phyloP scores from a whole-genome alignment of 768 basidiomycete genomes.

The Mycena amicta region DNA sequence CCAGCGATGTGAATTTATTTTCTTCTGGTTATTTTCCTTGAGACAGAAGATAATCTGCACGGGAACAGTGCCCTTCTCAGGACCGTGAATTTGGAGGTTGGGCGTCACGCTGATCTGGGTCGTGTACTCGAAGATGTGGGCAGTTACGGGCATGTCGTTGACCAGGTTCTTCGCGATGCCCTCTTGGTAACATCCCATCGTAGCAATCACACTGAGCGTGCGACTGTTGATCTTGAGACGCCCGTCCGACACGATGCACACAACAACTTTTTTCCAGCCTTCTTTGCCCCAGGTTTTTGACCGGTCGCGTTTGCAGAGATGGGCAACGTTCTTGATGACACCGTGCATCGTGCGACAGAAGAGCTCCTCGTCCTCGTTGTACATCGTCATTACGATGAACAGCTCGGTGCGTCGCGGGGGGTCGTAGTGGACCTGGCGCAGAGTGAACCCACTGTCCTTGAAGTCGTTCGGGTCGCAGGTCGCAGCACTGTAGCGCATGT shows the following conservation, averaged over 20 bases:
- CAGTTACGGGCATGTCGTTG: slow-evolving; percentile 79
- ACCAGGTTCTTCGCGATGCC: slow-evolving; percentile 88
- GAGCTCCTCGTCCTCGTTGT: slow-evolving; percentile 70
- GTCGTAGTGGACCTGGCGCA: slow-evolving; percentile 90
- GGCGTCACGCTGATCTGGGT: slow-evolving; percentile 85
- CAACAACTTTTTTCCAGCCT: slow-evolving; percentile 98
- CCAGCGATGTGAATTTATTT: slow-evolving; percentile 97
- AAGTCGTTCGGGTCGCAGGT: slow-evolving; percentile 98
- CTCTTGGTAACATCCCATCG: slow-evolving; percentile 95
- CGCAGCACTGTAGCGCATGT: slow-evolving; percentile 95
- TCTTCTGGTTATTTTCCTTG: slow-evolving; percentile 95
- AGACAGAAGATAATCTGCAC: slow-evolving; percentile 92
- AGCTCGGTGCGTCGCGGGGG: slow-evolving; percentile 89
- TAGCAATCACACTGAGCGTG: slow-evolving; percentile 84
- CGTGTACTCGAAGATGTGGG: slow-evolving; percentile 94
- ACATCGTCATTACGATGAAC: slow-evolving; percentile 95
- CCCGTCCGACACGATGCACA: slow-evolving; percentile 90
- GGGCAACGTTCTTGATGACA: slow-evolving; percentile 91
- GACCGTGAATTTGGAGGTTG: slow-evolving; percentile 81
- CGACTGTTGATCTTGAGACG: slow-evolving; percentile 82
- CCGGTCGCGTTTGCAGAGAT: slow-evolving; percentile 82
- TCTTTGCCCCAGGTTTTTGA: slow-evolving; percentile 97
- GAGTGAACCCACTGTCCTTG: slow-evolving; percentile 75
- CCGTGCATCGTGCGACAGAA: slow-evolving; percentile 96
- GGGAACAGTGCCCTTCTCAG: slow-evolving; percentile 91